phyloP scores from a whole-genome alignment of 768 basidiomycete genomes.

The Austroboletus eburneus region DNA sequence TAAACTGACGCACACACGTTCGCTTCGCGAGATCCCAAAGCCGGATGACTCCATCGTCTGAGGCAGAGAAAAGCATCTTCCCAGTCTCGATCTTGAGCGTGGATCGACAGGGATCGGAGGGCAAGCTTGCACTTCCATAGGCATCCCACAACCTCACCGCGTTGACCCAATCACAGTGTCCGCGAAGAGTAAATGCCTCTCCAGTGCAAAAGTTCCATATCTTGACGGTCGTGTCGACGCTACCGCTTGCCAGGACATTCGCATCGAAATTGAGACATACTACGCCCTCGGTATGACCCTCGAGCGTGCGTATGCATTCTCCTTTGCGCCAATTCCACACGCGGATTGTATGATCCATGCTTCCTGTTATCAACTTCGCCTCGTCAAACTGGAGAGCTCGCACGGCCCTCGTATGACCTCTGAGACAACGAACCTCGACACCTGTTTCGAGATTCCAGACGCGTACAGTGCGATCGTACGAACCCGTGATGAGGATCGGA shows the following conservation, averaged over 20 bases:
- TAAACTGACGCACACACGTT: slow-evolving; percentile 78
- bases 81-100: slow-evolving; percentile 65
- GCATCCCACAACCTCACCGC: slow-evolving; percentile 89
- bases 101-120: slow-evolving; percentile 23
- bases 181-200: slow-evolving; percentile 87
- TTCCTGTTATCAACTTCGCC: slow-evolving; percentile 90
- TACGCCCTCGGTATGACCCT: slow-evolving; percentile 89
- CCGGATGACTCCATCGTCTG: slow-evolving; percentile 89
- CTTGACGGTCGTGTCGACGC: slow-evolving; percentile 91
- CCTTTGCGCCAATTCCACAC: slow-evolving; percentile 97
- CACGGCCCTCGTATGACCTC: slow-evolving; percentile 90
- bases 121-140: slow-evolving; percentile 4
- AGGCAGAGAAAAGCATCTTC: slow-evolving; percentile 96
- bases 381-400: slow-evolving; percentile 94
- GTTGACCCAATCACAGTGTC: slow-evolving; percentile 96
- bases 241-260: slow-evolving; percentile 88
- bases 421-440: slow-evolving; percentile 72
- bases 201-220: slow-evolving; percentile 93
- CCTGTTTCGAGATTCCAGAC: slow-evolving; percentile 98
- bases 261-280: slow-evolving; percentile 89
- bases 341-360: slow-evolving; percentile 93
- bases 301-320: slow-evolving; percentile 79
- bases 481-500: slow-evolving; percentile 95
- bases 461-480: slow-evolving; percentile 90
- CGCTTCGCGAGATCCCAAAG: slow-evolving; percentile 88